Conservation (phyloP, 306 rosid genomes). For the Lathyrus tuberosus region DNA sequence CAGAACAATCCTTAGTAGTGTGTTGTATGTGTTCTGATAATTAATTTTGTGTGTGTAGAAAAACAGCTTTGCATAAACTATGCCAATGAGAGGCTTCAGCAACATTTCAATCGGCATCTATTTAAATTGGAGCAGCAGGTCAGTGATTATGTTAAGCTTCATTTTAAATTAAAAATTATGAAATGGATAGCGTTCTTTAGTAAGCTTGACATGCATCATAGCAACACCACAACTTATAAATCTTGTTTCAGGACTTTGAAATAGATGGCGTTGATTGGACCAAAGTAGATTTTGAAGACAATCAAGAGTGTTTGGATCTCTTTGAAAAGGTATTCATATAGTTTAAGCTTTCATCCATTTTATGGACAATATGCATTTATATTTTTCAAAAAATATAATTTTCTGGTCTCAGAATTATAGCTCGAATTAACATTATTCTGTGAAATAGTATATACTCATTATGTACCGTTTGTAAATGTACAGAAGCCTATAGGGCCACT, state of each 20-base stretch:
- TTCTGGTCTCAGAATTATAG: slow-evolving; percentile 6
- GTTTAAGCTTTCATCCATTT: slow-evolving; percentile 37
- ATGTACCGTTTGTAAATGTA: slow-evolving; percentile 40
- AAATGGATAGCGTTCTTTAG: not conserved
- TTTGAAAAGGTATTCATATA: slow-evolving; percentile 78
- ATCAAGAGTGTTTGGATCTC: slow-evolving; percentile 90
- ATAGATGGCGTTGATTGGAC: slow-evolving; percentile 86
- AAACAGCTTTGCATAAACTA: slow-evolving; percentile 89
- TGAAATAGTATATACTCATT: slow-evolving; percentile 37
- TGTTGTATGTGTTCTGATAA: slow-evolving; percentile 33
- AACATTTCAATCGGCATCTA: slow-evolving; percentile 88
- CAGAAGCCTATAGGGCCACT: slow-evolving; percentile 86
- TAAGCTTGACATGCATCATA: slow-evolving; percentile 11
- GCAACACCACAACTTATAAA: slow-evolving; percentile 18
- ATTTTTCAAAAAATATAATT: not conserved
- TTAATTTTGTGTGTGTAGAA: slow-evolving; percentile 65
- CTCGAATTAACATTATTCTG: slow-evolving; percentile 18
- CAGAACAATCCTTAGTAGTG: too few species aligned
- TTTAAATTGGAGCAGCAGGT: slow-evolving; percentile 98
- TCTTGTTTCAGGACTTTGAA: slow-evolving; percentile 80
- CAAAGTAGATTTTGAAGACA: slow-evolving; percentile 88
- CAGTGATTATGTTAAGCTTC: slow-evolving; percentile 40
- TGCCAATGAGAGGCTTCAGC: slow-evolving; percentile 99
- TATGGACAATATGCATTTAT: slow-evolving; percentile 18
- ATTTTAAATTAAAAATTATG: slow-evolving; percentile 5